Evolutionary conservation across 768 basidiomycete genomes (phyloP).

Genomic region (Phlebiopsis gigantea): DNA sequence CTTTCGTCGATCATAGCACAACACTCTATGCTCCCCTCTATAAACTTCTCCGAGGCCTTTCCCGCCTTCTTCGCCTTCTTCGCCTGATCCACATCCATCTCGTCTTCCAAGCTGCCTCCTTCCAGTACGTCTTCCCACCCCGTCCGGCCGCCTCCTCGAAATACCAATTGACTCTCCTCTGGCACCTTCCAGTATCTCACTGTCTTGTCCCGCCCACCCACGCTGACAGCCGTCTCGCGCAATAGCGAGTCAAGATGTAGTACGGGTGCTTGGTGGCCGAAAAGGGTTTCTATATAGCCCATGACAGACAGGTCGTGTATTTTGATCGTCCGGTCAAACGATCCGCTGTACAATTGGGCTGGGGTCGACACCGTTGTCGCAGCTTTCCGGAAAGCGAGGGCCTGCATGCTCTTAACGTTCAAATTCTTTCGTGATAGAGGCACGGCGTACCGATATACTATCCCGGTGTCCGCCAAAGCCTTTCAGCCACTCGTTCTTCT

Average conservation of each 20-base stretch:
- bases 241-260: slow-evolving; percentile 74
- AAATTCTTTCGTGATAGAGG: slow-evolving; percentile 15
- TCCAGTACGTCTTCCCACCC: slow-evolving; percentile 76
- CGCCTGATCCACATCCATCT: slow-evolving; percentile 50
- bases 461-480: slow-evolving; percentile 78
- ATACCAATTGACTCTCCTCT: slow-evolving; percentile 93
- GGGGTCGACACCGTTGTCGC: slow-evolving; percentile 26
- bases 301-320: slow-evolving; percentile 78
- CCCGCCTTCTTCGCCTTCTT: slow-evolving; percentile 29
- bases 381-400: slow-evolving; percentile 73
- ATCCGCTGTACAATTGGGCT: slow-evolving; percentile 63
- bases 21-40: slow-evolving; percentile 90
- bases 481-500: slow-evolving; percentile 70
- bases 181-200: slow-evolving; percentile 94
- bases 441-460: slow-evolving; percentile 53
- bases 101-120: slow-evolving; percentile 61
- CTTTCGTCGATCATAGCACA: slow-evolving; percentile 95
- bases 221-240: slow-evolving; percentile 79
- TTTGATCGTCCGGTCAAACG: slow-evolving; percentile 86
- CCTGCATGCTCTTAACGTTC: slow-evolving; percentile 30
- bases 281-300: slow-evolving; percentile 94
- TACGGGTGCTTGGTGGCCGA: slow-evolving; percentile 93
- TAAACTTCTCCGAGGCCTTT: slow-evolving; percentile 41
- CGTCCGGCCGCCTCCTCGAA: slow-evolving; percentile 90
- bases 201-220: slow-evolving; percentile 88